Conservation (phyloP, 768 basidiomycete genomes). For the Boletus rubroflammeus region DNA sequence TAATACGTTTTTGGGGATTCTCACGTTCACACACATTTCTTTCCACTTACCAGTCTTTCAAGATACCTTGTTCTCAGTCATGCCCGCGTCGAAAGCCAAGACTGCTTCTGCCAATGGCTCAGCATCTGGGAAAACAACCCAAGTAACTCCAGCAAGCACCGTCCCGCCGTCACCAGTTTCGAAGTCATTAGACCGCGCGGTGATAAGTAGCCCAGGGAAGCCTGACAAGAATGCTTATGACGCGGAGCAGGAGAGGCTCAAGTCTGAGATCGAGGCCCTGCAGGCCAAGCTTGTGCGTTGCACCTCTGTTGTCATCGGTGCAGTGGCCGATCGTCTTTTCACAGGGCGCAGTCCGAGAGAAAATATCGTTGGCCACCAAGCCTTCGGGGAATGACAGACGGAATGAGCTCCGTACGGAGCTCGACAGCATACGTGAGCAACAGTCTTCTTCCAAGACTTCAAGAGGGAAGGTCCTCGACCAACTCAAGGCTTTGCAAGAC, state of each 20-base stretch:
- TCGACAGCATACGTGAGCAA: constrained; percentile 71
- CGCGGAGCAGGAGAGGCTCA: constrained; percentile 78
- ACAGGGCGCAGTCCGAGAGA: constrained; percentile 70
- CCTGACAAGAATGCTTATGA: constrained; percentile 89
- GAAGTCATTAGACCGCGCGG: constrained; percentile 15
- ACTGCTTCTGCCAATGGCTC: constrained; percentile 45
- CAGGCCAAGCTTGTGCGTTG: constrained; percentile 77
- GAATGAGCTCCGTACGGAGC: constrained; percentile 68
- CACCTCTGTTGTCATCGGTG: not conserved
- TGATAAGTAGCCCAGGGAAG: constrained; percentile 42
- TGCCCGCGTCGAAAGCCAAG: constrained; percentile 54
- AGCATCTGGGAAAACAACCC: constrained; percentile 28
- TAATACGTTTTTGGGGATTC: constrained; percentile 7
- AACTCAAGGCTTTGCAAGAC: constrained; percentile 78
- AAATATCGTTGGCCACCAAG: constrained; percentile 63
- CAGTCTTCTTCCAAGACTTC: constrained; percentile 76
- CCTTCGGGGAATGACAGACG: constrained; percentile 68
- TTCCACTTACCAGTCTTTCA: constrained; percentile 14
- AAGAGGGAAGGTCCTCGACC: constrained; percentile 68
- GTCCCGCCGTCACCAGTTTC: constrained; percentile 27
- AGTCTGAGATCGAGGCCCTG: constrained; percentile 77
- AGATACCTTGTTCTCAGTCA: constrained; percentile 16
- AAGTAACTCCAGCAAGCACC: constrained; percentile 25
- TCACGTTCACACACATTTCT: constrained; percentile 19
- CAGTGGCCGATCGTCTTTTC: constrained; percentile 3